Evolutionary conservation across 2,329 filamentous ascomycete species (phyloP).

Genomic region (Clonostachys rhizophaga): DNA sequence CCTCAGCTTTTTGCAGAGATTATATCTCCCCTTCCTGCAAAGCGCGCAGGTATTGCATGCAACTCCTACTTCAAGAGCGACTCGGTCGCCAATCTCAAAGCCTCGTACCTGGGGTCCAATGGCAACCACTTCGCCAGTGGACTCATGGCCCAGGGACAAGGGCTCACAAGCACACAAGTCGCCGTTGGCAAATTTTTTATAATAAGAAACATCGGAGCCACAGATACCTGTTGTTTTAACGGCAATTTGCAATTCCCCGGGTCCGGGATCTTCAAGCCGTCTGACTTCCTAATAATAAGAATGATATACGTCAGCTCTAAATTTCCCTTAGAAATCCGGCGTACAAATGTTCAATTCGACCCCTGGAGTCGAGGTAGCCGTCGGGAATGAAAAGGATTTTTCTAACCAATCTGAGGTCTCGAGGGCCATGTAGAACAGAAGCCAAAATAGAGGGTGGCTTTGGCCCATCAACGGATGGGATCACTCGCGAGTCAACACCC

Average conservation of each 20-base stretch:
- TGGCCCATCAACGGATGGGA: conserved; percentile 13
- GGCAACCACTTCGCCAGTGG: conserved; percentile 51
- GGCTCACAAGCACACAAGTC: conserved; percentile 63
- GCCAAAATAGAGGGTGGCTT: conserved; percentile 42
- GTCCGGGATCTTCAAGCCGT: conserved; percentile 37
- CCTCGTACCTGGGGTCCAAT: conserved; percentile 47
- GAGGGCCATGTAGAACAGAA: conserved; percentile 52
- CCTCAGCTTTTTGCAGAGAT: conserved; percentile 56
- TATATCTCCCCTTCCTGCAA: conserved; percentile 52
- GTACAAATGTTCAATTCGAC: not conserved
- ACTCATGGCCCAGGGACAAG: conserved; percentile 61
- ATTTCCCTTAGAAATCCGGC: not conserved
- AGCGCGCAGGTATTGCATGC: conserved; percentile 46
- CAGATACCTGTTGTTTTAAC: conserved; percentile 65
- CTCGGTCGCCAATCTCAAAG: conserved; percentile 50
- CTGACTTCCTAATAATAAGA: conserved; percentile 37
- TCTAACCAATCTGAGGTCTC: conserved; percentile 53
- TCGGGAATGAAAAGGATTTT: too few species aligned
- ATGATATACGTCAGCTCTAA: not conserved
- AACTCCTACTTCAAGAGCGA: conserved; percentile 53
- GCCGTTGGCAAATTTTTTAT: conserved; percentile 68
- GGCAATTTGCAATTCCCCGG: conserved; percentile 58
- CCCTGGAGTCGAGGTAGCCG: not conserved
- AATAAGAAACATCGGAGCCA: conserved; percentile 67
- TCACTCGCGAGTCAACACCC: too few species aligned